phyloP scores from a whole-genome alignment of 495 filamentous ascomycete genomes.

The Podospora conica region DNA sequence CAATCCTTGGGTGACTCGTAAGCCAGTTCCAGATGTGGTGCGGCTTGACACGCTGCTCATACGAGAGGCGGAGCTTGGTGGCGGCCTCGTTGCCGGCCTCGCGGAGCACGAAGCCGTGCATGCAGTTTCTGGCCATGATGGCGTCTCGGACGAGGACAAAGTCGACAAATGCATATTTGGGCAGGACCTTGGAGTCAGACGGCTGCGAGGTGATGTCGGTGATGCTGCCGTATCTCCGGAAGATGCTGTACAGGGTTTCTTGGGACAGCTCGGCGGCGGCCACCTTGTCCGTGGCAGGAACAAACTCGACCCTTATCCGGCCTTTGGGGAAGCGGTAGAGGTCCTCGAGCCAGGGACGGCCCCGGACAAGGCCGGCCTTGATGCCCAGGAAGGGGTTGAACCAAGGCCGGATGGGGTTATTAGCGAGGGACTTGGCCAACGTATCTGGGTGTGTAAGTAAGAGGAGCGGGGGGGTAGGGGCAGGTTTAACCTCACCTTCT shows the following conservation, averaged over 20 bases:
- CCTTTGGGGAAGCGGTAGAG: slow-evolving; percentile 73
- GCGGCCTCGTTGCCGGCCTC: slow-evolving; percentile 69
- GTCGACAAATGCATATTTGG: slow-evolving; percentile 72
- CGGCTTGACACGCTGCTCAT: slow-evolving; percentile 66
- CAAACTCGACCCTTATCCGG: slow-evolving; percentile 75
- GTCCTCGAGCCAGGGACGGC: slow-evolving; percentile 93
- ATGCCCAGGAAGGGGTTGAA: slow-evolving; percentile 77
- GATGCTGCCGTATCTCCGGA: slow-evolving; percentile 84
- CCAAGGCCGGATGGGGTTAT: slow-evolving; percentile 77
- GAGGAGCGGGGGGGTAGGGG: too few species aligned
- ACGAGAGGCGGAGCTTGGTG: slow-evolving; percentile 71
- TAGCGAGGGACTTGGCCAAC: slow-evolving; percentile 46
- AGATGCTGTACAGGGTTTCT: slow-evolving; percentile 80
- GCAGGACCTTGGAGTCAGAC: slow-evolving; percentile 73
- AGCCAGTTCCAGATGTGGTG: slow-evolving; percentile 86
- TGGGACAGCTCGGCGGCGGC: slow-evolving; percentile 63
- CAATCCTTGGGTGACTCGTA: slow-evolving; percentile 78
- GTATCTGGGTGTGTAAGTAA: too few species aligned
- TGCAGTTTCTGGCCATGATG: slow-evolving; percentile 84
- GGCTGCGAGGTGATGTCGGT: slow-evolving; percentile 72
- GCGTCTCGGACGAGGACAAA: slow-evolving; percentile 64
- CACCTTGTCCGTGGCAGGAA: slow-evolving; percentile 57
- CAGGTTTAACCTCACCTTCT: too few species aligned
- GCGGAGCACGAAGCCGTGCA: slow-evolving; percentile 73
- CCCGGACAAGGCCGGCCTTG: slow-evolving; percentile 62